These are phyloP conservation scores for Daedalea quercina DNA, from an alignment of 768 basidiomycete species.

Conservation along the genomic window DNA sequence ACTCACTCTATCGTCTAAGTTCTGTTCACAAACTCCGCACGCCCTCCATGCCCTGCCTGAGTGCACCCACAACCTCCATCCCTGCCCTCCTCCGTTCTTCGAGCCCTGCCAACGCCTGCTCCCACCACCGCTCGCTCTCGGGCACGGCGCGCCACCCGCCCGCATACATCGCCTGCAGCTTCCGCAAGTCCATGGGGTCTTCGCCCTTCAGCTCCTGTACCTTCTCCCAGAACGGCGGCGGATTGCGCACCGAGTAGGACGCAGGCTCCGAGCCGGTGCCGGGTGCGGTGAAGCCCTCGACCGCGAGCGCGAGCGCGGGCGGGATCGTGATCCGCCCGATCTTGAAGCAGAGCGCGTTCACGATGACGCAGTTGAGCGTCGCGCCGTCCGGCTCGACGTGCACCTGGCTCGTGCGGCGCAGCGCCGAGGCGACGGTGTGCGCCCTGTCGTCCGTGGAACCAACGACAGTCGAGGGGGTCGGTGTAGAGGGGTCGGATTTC, in stretches of 20 bases:
- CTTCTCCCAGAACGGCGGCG: slow-evolving; percentile 42
- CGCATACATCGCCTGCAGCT: slow-evolving; percentile 40
- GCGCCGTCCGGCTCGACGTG: slow-evolving; percentile 47
- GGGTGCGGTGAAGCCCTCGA: slow-evolving; percentile 44
- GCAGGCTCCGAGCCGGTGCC: too few relatives aligned
- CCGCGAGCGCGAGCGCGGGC: slow-evolving; percentile 52
- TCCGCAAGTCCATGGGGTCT: slow-evolving; percentile 28
- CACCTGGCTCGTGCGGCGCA: slow-evolving; percentile 7
- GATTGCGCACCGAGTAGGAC: slow-evolving; percentile 33
- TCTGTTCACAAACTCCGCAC: background rate
- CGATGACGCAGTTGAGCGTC: slow-evolving; percentile 51
- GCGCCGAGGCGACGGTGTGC: background rate
- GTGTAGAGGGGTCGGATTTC: slow-evolving; percentile 10
- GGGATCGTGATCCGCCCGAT: slow-evolving; percentile 67
- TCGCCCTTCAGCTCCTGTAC: slow-evolving; percentile 17
- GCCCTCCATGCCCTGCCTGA: slow-evolving; percentile 27
- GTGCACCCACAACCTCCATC: slow-evolving; percentile 18
- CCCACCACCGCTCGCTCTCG: slow-evolving; percentile 63
- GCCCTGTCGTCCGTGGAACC: background rate
- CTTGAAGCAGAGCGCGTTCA: slow-evolving; percentile 67
- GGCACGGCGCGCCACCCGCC: slow-evolving; percentile 60
- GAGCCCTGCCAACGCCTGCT: slow-evolving; percentile 41
- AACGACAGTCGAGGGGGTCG: slow-evolving; percentile 3
- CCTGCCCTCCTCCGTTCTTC: slow-evolving; percentile 24
- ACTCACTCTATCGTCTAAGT: background rate